These are phyloP conservation scores for Fusarium protoensiforme DNA, from an alignment of 2,329 filamentous ascomycete genomes.

Conservation along the genomic window DNA sequence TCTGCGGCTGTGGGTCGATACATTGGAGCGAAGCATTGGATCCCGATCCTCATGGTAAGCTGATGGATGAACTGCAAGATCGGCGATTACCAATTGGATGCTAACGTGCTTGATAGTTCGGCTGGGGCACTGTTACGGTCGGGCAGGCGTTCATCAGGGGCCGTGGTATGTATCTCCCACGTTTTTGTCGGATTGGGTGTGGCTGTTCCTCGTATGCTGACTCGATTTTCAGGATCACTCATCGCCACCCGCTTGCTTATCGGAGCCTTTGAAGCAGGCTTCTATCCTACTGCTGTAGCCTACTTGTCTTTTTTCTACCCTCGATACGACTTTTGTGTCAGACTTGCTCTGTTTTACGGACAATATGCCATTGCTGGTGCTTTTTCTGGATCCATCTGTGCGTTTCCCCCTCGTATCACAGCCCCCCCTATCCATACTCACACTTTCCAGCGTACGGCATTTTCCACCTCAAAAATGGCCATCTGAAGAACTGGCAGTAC, in stretches of 20 bases:
- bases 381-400: slow-evolving; percentile 44
- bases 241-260: slow-evolving; percentile 42
- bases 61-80: background rate
- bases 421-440: background rate
- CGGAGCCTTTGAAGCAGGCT: slow-evolving; percentile 43
- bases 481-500: slow-evolving; percentile 71
- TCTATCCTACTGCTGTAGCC: slow-evolving; percentile 43
- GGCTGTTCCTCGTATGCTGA: slow-evolving; percentile 7
- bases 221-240: slow-evolving; percentile 29
- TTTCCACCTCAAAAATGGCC: slow-evolving; percentile 38
- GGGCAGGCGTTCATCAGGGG: slow-evolving; percentile 40
- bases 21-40: slow-evolving; percentile 42
- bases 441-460: slow-evolving; percentile 39
- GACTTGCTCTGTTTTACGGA: slow-evolving; percentile 43
- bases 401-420: slow-evolving; percentile 1
- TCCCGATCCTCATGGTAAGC: slow-evolving; percentile 41
- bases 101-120: slow-evolving; percentile 34
- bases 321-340: slow-evolving; percentile 39
- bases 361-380: slow-evolving; percentile 43
- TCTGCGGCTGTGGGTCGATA: slow-evolving; percentile 42
- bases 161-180: slow-evolving; percentile 30
- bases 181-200: background rate
- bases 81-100: background rate
- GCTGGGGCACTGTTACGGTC: slow-evolving; percentile 42
- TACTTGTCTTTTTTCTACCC: slow-evolving; percentile 43